A percentile compares a stretch with the other conserved stretches of the same genome.
These are phyloP conservation scores for Geum urbanum DNA, from an alignment of 306 rosid genomes.

Conservation along the genomic window DNA sequence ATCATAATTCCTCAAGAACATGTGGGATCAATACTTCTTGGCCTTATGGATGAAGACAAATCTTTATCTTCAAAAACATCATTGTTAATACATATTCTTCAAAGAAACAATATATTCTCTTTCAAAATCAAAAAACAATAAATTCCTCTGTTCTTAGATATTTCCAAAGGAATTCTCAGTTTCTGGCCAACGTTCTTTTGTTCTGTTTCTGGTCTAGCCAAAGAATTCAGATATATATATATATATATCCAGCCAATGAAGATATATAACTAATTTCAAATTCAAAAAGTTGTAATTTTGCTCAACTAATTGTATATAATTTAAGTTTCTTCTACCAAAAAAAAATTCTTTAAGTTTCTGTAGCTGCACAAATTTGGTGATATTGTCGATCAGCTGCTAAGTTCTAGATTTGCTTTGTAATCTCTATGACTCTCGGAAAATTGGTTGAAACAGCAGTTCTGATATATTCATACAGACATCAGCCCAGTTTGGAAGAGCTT, in stretches of 20 bases:
- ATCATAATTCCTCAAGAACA: not conserved
- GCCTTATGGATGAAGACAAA: not conserved
- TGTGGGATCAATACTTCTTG: conserved; percentile 3
- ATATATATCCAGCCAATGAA: not conserved
- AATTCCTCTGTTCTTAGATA: not conserved
- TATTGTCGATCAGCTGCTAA: not conserved
- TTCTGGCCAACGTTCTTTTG: not conserved
- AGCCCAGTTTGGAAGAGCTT: no score
- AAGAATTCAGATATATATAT: no score
- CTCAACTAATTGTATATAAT: no score
- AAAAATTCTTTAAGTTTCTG: not conserved
- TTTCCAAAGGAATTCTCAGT: not conserved
- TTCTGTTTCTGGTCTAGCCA: not conserved
- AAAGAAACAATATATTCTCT: not conserved
- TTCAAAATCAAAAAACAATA: not conserved
- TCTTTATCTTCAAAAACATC: not conserved
- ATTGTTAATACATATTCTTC: not conserved
- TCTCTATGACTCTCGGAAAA: not conserved
- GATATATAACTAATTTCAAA: not conserved
- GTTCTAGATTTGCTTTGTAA: not conserved
- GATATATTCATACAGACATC: no score
- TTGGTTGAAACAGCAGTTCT: no score
- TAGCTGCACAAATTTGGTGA: not conserved
- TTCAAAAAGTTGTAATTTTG: no score
- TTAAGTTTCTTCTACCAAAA: not conserved